Conservation (phyloP, 2,329 filamentous ascomycete species). For the Fusarium albidum region DNA sequence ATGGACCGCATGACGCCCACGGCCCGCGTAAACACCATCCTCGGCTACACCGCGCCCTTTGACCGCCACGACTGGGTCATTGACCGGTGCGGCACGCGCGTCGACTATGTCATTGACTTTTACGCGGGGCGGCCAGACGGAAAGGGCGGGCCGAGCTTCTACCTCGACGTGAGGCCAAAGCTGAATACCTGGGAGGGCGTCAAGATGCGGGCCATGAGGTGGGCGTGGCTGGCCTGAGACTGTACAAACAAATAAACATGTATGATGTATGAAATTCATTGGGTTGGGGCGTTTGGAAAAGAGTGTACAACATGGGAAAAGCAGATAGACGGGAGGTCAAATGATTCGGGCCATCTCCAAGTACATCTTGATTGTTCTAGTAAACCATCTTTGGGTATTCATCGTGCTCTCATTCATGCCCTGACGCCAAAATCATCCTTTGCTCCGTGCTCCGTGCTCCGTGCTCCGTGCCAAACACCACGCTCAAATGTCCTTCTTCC, state of each 20-base stretch:
- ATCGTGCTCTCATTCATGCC: neutral
- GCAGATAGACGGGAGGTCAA: constrained; percentile 6
- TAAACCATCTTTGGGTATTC: constrained; percentile 3
- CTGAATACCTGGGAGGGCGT: constrained; percentile 73
- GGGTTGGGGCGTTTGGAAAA: constrained; percentile 38
- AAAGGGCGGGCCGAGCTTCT: constrained; percentile 63
- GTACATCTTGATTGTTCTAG: constrained; percentile 13
- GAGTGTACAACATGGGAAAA: constrained; percentile 32
- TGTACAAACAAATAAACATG: constrained; percentile 26
- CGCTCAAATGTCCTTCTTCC: constrained; percentile 40
- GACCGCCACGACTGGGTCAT: constrained; percentile 98
- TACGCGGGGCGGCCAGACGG: constrained; percentile 74
- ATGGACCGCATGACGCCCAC: constrained; percentile 77
- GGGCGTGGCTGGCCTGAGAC: constrained; percentile 57
- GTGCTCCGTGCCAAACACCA: neutral
- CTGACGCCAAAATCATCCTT: constrained; percentile 1
- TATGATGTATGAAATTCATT: constrained; percentile 36
- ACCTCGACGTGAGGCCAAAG: constrained; percentile 73
- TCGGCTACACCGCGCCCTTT: constrained; percentile 93
- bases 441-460: neutral
- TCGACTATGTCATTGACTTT: constrained; percentile 99
- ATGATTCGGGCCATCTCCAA: constrained; percentile 29
- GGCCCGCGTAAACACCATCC: constrained; percentile 80
- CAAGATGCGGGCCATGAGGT: constrained; percentile 68
- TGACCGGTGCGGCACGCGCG: constrained; percentile 82